Evolutionary conservation across 169 alveolate species (phyloP).

Genomic region (Besnoitia besnoiti): DNA sequence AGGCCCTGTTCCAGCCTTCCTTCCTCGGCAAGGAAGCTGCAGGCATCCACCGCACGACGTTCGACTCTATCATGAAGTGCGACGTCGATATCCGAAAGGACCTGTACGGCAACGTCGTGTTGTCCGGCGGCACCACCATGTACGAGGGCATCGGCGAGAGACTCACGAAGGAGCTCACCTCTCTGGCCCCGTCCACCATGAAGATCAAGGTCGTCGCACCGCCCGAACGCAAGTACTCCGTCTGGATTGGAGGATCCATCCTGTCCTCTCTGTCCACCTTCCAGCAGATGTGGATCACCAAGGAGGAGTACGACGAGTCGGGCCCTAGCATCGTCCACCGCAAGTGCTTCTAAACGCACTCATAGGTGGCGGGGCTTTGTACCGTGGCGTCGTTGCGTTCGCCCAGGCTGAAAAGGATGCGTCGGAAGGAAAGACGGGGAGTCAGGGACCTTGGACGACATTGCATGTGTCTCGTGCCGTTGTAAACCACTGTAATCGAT

Average conservation of each 20-base stretch:
- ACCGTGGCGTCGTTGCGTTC: background rate
- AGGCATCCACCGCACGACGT: slow-evolving; percentile 95
- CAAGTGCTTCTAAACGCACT: slow-evolving; percentile 81
- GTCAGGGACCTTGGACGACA: background rate
- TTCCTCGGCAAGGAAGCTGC: slow-evolving; percentile 87
- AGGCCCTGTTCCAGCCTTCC: slow-evolving; percentile 96
- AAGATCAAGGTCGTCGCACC: slow-evolving; percentile 98
- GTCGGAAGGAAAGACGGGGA: background rate
- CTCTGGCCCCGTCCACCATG: slow-evolving; percentile 95
- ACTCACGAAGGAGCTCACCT: slow-evolving; percentile 95
- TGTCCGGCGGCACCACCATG: slow-evolving; percentile 98
- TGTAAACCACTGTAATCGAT: background rate
- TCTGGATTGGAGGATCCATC: slow-evolving; percentile 99
- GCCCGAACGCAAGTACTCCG: slow-evolving; percentile 97
- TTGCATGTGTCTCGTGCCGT: background rate
- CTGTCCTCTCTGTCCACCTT: slow-evolving; percentile 95
- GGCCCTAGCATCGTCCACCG: slow-evolving; percentile 99
- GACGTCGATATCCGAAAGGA: slow-evolving; percentile 96
- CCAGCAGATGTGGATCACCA: slow-evolving; percentile 98
- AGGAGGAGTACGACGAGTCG: slow-evolving; percentile 97
- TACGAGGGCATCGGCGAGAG: slow-evolving; percentile 97
- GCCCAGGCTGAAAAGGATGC: background rate
- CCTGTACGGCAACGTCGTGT: slow-evolving; percentile 93
- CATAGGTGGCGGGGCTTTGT: too few species aligned
- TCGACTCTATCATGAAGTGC: slow-evolving; percentile 95